Evolutionary conservation across 768 basidiomycete genomes (phyloP).

Genomic region (Russula sp.): DNA sequence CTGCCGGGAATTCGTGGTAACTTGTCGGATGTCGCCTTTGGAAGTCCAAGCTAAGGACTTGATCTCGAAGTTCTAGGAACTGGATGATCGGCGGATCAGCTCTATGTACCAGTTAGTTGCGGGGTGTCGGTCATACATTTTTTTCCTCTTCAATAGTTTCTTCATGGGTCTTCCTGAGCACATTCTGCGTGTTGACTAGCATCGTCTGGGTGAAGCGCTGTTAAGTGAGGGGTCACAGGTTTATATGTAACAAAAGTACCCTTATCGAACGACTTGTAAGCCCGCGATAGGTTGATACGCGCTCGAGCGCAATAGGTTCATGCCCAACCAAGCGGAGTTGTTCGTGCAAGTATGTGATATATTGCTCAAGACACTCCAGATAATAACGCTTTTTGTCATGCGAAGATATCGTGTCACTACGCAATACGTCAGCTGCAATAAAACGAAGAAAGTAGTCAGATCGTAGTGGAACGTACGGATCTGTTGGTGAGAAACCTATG

Average conservation of each 20-base stretch:
- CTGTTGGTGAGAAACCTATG: conserved; percentile 53
- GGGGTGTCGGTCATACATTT: conserved; percentile 34
- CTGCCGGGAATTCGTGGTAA: conserved; percentile 5
- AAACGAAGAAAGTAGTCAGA: neutral
- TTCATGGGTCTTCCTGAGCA: conserved; percentile 44
- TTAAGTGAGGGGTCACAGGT: neutral
- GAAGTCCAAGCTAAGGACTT: conserved; percentile 15
- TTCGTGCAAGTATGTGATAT: conserved; percentile 59
- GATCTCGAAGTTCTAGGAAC: conserved; percentile 24
- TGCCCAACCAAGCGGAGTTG: conserved; percentile 48
- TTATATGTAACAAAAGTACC: conserved; percentile 32
- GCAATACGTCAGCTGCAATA: neutral
- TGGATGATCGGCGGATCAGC: conserved; percentile 5
- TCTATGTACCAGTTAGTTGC: neutral
- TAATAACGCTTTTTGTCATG: conserved; percentile 76
- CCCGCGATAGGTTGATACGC: conserved; percentile 47
- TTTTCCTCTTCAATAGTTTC: conserved; percentile 51
- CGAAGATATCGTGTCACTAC: conserved; percentile 65
- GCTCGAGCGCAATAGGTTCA: conserved; percentile 43
- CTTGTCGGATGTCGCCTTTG: conserved; percentile 6
- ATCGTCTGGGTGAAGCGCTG: conserved; percentile 43
- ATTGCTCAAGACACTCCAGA: conserved; percentile 67
- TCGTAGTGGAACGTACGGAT: conserved; percentile 43
- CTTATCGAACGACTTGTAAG: conserved; percentile 60
- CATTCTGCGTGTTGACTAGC: conserved; percentile 64